Conservation (phyloP, 345 rosid genomes). For the Eucalyptus regnans region DNA sequence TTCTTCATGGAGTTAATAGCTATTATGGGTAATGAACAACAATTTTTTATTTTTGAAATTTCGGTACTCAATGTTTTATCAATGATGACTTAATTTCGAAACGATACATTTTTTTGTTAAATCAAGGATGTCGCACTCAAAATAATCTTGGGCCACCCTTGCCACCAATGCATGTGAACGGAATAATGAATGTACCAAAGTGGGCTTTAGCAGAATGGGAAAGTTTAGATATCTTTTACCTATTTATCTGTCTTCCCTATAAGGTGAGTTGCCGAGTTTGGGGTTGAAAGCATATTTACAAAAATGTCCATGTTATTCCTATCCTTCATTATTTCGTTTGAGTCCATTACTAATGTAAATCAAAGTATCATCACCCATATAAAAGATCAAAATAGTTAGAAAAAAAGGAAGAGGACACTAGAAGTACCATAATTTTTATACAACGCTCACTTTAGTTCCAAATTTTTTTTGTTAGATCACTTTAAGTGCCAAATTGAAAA, state of each 20-base stretch:
- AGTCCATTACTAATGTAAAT: not conserved
- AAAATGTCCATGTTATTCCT: not conserved
- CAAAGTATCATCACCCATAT: not conserved
- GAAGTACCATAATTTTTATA: accelerated
- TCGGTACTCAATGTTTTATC: not conserved
- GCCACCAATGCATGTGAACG: not conserved
- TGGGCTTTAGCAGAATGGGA: not conserved
- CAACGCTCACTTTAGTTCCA: not conserved
- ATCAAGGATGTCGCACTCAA: not conserved
- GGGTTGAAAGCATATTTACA: not conserved
- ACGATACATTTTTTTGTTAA: not conserved
- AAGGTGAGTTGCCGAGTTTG: not conserved
- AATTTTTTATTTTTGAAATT: not conserved
- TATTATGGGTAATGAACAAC: not conserved
- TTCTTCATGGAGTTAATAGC: not conserved
- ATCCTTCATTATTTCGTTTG: not conserved
- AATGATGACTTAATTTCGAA: not conserved
- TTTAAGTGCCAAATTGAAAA: too few species aligned
- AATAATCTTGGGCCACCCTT: not conserved
- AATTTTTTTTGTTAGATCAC: not conserved
- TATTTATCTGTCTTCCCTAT: not conserved
- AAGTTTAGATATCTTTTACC: not conserved
- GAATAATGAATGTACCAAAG: not conserved
- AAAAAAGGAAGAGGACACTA: not conserved
- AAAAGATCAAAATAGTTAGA: not conserved